These are phyloP conservation scores for Yarrowia keelungensis DNA, from an alignment of 805 yeast species.

Conservation along the genomic window DNA sequence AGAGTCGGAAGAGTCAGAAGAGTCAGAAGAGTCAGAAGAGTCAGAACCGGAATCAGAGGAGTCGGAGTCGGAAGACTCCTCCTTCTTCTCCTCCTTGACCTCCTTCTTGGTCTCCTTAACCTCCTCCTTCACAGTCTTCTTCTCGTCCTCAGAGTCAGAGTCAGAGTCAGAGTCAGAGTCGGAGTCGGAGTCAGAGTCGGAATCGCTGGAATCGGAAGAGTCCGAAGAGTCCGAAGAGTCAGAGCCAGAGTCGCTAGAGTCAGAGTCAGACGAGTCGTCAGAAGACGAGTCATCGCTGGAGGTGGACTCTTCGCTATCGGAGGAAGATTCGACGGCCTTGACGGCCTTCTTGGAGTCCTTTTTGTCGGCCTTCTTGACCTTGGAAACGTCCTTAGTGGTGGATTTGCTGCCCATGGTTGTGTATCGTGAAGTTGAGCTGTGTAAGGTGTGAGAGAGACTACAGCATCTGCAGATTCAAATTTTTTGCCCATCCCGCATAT, in stretches of 20 bases:
- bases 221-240: conserved; percentile 1
- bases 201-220: conserved; percentile 22
- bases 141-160: conserved; percentile 29
- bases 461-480: conserved; percentile 22
- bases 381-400: conserved; percentile 31
- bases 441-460: conserved; percentile 23
- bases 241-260: conserved; percentile 21
- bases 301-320: conserved; percentile 45
- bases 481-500: conserved; percentile 11
- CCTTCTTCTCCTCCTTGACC: conserved; percentile 3
- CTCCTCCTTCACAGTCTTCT: conserved; percentile 14
- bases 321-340: conserved; percentile 43
- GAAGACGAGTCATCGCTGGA: conserved; percentile 32
- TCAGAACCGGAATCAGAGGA: conserved; percentile 40
- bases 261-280: conserved; percentile 20
- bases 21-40: conserved; percentile 41
- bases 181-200: conserved; percentile 6
- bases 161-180: conserved; percentile 23
- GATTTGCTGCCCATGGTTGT: conserved; percentile 34
- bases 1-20: conserved; percentile 41
- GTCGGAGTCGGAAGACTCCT: conserved; percentile 40
- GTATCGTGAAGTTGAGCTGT: conserved; percentile 2
- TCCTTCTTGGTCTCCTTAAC: conserved; percentile 6
- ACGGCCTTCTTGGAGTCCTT: conserved; percentile 35
- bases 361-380: conserved; percentile 29